Evolutionary conservation across 2,329 filamentous ascomycete species (phyloP).

Genomic region (Penicillium decumbens): DNA sequence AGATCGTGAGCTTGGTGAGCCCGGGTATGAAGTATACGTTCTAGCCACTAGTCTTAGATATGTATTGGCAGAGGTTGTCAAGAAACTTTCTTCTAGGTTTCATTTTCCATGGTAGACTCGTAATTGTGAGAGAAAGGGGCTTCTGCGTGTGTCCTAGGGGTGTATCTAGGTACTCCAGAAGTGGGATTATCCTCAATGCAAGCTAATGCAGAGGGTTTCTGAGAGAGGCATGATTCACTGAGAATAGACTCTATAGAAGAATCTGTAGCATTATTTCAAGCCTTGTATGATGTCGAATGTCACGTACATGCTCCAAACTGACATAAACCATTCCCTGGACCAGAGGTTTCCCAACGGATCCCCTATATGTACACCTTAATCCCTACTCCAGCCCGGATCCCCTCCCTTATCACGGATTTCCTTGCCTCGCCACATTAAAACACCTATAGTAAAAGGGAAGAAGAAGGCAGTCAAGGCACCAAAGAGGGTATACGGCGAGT

Average conservation of each 20-base stretch:
- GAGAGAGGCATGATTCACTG: too few species aligned
- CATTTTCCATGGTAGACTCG: neutral
- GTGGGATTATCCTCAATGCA: too few species aligned
- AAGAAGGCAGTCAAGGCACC: constrained; percentile 5
- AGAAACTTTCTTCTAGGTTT: neutral
- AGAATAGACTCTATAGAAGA: too few species aligned
- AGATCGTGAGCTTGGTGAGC: constrained; percentile 32
- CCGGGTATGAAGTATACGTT: constrained; percentile 14
- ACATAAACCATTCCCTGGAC: neutral
- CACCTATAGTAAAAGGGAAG: constrained; percentile 7
- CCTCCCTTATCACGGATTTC: constrained; percentile 7
- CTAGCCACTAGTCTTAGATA: neutral
- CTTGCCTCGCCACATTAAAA: constrained; percentile 7
- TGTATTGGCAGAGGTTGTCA: neutral
- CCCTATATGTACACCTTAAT: neutral
- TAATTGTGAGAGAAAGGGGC: neutral
- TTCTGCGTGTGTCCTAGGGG: neutral
- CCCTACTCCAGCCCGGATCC: constrained; percentile 7
- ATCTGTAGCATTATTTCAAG: neutral
- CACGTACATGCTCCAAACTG: too few species aligned
- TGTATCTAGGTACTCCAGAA: too few species aligned
- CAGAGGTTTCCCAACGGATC: neutral
- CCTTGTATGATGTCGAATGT: neutral
- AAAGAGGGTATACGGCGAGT: constrained; percentile 4
- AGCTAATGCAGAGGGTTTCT: too few species aligned